Base-by-base conservation (phyloP, 495 filamentous ascomycete species). In the Neurospora sp. region DNA sequence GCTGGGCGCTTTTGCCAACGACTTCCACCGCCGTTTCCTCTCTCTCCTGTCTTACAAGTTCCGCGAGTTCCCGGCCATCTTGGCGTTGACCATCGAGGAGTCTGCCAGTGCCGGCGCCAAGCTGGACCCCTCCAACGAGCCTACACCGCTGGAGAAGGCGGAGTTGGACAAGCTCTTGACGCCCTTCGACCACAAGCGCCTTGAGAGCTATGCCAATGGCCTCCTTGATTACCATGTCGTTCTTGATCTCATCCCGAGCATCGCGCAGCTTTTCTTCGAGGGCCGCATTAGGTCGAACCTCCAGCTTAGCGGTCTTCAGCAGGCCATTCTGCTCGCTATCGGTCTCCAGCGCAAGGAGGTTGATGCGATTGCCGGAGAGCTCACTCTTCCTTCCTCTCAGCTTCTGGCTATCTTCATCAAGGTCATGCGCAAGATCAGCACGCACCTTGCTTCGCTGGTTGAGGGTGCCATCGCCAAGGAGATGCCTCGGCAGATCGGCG, bases 181-280 rank as follows among this genome's bases (percentile, higher is more conserved):
- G 14, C 94, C 96, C 2, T 98, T 94, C 79, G 96, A 99, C 79
- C 88, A 97, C 74, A 97, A 97, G 83, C 90, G 96, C 39, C 86
- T 98, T 39, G 95, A 98, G 78, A 92, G 91, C 73, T 99, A 98
- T 78, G 93, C 96, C 12, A 96, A 96, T 82, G 97, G 97, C 79
- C 91, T 98, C 82, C 87, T 99, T 20, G 96, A 99, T 79, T 97
- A 98, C 84, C 96, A 97, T 80, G 95, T 97, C 76, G 96, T 99
- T 72, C 86, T 98, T 41, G 96, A 99, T 78, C 89, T 99, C 82
- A 85, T 98, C 74, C 96, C 96, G 3, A 86, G 84, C 7, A 88
- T 98, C 70, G 88, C 96, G 7, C 84, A 87, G 9, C 88, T 94
- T 46, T 96, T 94, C 86, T 98, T 99, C 83, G 88, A 87, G 9